Evolutionary conservation across 164 flowering plant genomes (phyloP), one percentile per base, ranked within the genome.

Genomic region (Vitis labrusca): DNA sequence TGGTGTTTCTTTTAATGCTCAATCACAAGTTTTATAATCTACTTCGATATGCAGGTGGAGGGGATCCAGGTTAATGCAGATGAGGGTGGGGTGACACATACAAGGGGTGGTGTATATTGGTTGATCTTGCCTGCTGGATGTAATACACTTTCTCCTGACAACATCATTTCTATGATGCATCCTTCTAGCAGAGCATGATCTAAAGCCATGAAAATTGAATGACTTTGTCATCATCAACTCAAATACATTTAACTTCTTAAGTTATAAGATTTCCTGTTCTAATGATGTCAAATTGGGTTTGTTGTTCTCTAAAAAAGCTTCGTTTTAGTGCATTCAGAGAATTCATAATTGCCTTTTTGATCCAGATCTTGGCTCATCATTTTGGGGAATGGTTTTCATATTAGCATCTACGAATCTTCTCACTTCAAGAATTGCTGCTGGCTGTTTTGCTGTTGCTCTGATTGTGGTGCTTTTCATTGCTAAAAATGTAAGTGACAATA

Each of bases 121-220:
- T 58, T 92, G 70, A 94, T 94, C 81, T 85, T 94, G 76, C 99
- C 99, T 32, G 99, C 99, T 64, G 99, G 99, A 85, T 94, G 98
- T 94, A 94, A 81, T 72, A 10, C 23, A n/a, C 60, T 72, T 78
- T 53, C 49, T 16, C 60, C 61, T 32, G 44, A 37, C 44, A 37
- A 5, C 44, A 37, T 37, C 7, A 37, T 37, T 23, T 37, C 6
- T 37, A 37, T 37, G 44, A 37, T 37, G 44, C 44, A 37, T 37
- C 44, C 44, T 37, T 37, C 44, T 37, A 37, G 44, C 44, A 37
- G 44, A 37, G 44, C 44, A 37, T 37, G 44, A 37, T 37, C 44
- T 37, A 37, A 37, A 37, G 7, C 44, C 44, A 6, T 37, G 7
- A 37, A 37, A 37, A 37, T 37, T 37, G 44, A 37, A 37, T 37